These are phyloP conservation scores for Schwanniomyces sp. DNA, from an alignment of 805 yeast genomes.

Conservation along the genomic window DNA sequence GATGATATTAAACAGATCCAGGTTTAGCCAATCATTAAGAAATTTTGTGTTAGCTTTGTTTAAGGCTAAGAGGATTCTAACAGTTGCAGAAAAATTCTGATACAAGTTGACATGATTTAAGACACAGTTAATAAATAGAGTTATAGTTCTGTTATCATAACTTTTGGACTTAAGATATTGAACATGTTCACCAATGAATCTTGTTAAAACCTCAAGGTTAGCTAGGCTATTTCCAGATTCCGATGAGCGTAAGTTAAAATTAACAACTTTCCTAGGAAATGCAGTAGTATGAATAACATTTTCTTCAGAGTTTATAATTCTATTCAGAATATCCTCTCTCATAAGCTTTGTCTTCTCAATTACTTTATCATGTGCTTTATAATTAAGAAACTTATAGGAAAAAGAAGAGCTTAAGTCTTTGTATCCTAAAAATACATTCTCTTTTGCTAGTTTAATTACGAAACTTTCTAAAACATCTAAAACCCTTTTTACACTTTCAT, in stretches of 20 bases:
- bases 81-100: conserved; percentile 35
- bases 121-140: conserved; percentile 34
- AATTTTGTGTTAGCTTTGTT: conserved; percentile 14
- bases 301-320: conserved; percentile 10
- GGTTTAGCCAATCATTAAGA: conserved; percentile 23
- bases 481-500: conserved; percentile 23
- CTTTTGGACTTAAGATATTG: conserved; percentile 14
- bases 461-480: conserved; percentile 33
- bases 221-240: conserved; percentile 32
- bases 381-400: conserved; percentile 27
- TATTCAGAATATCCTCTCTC: conserved; percentile 9
- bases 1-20: conserved; percentile 30
- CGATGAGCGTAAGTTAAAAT: conserved; percentile 23
- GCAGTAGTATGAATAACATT: conserved; percentile 8
- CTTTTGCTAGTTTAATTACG: conserved; percentile 11
- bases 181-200: conserved; percentile 23
- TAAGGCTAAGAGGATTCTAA: conserved; percentile 17
- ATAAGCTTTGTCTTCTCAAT: conserved; percentile 14
- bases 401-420: conserved; percentile 29
- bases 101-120: conserved; percentile 32
- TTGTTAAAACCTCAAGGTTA: conserved; percentile 21
- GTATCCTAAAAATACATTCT: conserved; percentile 14
- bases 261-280: conserved; percentile 20
- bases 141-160: conserved; percentile 15
- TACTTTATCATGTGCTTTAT: conserved; percentile 22